Evolutionary conservation across 2,329 filamentous ascomycete species (phyloP).

Genomic region (Xylariomycetidae sp.): DNA sequence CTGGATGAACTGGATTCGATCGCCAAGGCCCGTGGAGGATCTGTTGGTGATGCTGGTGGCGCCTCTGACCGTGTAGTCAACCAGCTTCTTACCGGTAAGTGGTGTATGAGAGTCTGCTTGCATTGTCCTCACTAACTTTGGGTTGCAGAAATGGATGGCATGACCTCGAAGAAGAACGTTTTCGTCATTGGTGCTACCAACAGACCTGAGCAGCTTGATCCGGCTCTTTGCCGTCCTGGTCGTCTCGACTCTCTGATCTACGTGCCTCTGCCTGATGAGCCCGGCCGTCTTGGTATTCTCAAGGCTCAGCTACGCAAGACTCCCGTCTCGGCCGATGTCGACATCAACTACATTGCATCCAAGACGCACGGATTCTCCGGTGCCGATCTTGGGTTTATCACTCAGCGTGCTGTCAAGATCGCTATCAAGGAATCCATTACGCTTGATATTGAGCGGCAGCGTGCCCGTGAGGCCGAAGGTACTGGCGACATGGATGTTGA

Average conservation of each 20-base stretch:
- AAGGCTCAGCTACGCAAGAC: constrained; percentile 98
- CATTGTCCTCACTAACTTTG: constrained; percentile 36
- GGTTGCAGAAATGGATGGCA: constrained; percentile 91
- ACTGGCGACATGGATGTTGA: constrained; percentile 78
- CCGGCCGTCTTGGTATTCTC: constrained; percentile 83
- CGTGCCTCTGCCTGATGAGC: constrained; percentile 91
- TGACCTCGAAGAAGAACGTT: constrained; percentile 99
- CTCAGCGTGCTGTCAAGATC: constrained; percentile 97
- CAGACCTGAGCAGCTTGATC: constrained; percentile 96
- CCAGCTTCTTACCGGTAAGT: constrained; percentile 91
- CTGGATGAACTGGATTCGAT: constrained; percentile 98
- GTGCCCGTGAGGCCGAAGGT: constrained; percentile 83
- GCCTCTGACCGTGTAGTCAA: constrained; percentile 99
- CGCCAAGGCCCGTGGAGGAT: constrained; percentile 98
- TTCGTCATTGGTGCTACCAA: constrained; percentile 99
- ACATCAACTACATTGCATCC: constrained; percentile 86
- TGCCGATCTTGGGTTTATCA: constrained; percentile 99
- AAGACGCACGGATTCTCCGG: constrained; percentile 99
- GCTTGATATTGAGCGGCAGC: constrained; percentile 85
- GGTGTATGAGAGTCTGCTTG: constrained; percentile 1
- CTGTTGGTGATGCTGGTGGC: constrained; percentile 91
- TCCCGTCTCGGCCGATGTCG: constrained; percentile 80
- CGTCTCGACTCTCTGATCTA: constrained; percentile 99
- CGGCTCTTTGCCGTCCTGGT: constrained; percentile 93
- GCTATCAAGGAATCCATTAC: constrained; percentile 97